Conservation (phyloP, 768 basidiomycete genomes). For the Lyophyllum semitale region DNA sequence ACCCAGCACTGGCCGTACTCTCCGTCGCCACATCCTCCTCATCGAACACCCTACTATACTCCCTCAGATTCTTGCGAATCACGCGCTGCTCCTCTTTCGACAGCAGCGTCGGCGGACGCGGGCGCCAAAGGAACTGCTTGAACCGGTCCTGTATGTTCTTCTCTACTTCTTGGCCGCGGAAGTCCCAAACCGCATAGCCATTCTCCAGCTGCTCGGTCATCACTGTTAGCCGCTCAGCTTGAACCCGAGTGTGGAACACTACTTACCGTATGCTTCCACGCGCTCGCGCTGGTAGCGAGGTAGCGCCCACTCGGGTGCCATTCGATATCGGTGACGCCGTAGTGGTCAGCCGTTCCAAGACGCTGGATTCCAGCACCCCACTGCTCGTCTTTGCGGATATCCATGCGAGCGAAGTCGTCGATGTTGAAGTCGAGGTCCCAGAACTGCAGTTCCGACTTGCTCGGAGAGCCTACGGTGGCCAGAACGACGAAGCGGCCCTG, state of each 20-base stretch:
- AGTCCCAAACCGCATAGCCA: constrained; percentile 96
- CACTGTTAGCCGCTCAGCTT: no score
- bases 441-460: constrained; percentile 97
- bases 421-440: constrained; percentile 95
- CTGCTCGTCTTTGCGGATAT: constrained; percentile 66
- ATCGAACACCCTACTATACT: constrained; percentile 90
- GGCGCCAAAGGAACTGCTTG: constrained; percentile 99
- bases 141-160: constrained; percentile 90
- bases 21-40: constrained; percentile 97
- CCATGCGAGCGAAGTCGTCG: constrained; percentile 54
- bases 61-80: constrained; percentile 85
- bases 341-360: constrained; percentile 90
- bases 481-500: constrained; percentile 94
- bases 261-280: constrained; percentile 90
- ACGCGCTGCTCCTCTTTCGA: constrained; percentile 85
- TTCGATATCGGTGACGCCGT: constrained; percentile 95
- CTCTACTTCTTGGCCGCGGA: constrained; percentile 91
- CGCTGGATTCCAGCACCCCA: constrained; percentile 88
- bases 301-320: constrained; percentile 98
- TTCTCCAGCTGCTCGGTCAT: constrained; percentile 96
- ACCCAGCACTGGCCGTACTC: constrained; percentile 91
- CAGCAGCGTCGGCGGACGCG: constrained; percentile 87
- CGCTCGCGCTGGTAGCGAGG: constrained; percentile 89
- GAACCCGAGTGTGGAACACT: constrained; percentile 10
- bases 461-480: constrained; percentile 92